Conservation (phyloP, 2,329 filamentous ascomycete genomes). For the Arthrobotrys pseudoclavata region DNA sequence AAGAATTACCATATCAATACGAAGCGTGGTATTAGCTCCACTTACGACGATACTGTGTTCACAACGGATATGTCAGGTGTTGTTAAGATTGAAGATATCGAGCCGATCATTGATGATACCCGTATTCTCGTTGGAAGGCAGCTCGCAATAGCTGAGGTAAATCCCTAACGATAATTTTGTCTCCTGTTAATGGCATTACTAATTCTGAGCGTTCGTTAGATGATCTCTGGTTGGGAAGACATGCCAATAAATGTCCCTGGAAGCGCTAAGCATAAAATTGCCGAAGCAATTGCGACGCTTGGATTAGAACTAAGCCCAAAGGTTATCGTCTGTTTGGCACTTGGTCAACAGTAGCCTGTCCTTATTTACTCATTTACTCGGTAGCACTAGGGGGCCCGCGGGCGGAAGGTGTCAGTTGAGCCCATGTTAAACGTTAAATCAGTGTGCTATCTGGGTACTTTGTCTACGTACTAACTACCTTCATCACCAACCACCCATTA, state of each 20-base stretch:
- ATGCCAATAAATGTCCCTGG: constrained; percentile 69
- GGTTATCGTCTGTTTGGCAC: constrained; percentile 39
- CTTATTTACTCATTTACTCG: background rate
- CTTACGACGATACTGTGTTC: constrained; percentile 37
- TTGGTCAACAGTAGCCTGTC: constrained; percentile 5
- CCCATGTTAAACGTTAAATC: background rate
- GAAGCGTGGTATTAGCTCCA: background rate
- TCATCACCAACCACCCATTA: background rate
- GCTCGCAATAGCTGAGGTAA: constrained; percentile 64
- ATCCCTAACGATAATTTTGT: constrained; percentile 45
- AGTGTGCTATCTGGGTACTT: background rate
- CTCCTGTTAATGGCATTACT: constrained; percentile 63
- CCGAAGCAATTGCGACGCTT: constrained; percentile 68
- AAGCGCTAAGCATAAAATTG: constrained; percentile 74
- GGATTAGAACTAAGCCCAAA: constrained; percentile 19
- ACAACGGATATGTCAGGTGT: constrained; percentile 47
- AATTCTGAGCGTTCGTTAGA: constrained; percentile 66
- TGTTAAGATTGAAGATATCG: constrained; percentile 29
- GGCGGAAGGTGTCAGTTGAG: too few relatives aligned
- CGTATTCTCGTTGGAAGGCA: constrained; percentile 36
- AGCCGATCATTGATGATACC: constrained; percentile 7
- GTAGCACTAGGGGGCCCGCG: too few relatives aligned
- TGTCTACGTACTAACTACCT: background rate
- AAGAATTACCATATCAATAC: constrained; percentile 62
- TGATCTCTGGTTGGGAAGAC: constrained; percentile 74